Percentiles rank a stretch among this genome's conserved stretches.
Evolutionary conservation across 2,329 filamentous ascomycete species (phyloP).

Genomic region (Colletotrichum simmondsii): DNA sequence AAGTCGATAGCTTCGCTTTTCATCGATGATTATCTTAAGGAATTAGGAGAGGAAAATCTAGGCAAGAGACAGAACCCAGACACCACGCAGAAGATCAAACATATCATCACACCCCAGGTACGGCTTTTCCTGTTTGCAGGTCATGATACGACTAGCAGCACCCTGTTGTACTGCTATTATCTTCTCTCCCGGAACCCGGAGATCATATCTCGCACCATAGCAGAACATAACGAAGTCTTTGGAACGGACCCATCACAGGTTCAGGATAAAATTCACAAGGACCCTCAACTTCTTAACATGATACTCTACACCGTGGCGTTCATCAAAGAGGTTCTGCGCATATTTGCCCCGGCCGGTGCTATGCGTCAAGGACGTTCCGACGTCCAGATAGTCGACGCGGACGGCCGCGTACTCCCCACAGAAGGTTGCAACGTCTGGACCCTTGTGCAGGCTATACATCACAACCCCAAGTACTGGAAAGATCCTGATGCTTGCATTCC

Average conservation of each 20-base stretch:
- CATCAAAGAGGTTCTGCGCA: slow-evolving; percentile 64
- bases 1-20: slow-evolving; percentile 13
- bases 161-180: slow-evolving; percentile 40
- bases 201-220: slow-evolving; percentile 37
- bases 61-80: neutral
- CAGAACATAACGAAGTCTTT: slow-evolving; percentile 54
- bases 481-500: slow-evolving; percentile 56
- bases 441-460: slow-evolving; percentile 49
- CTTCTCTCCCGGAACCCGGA: slow-evolving; percentile 39
- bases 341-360: slow-evolving; percentile 62
- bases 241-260: slow-evolving; percentile 50
- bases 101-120: slow-evolving; percentile 39
- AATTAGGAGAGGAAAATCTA: neutral
- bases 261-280: slow-evolving; percentile 49
- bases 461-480: slow-evolving; percentile 52
- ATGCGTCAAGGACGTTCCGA: slow-evolving; percentile 50
- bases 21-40: slow-evolving; percentile 15
- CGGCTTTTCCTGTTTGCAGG: slow-evolving; percentile 46
- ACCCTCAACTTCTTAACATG: slow-evolving; percentile 59
- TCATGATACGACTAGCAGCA: slow-evolving; percentile 45
- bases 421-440: slow-evolving; percentile 55
- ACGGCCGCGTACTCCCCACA: slow-evolving; percentile 55
- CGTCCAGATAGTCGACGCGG: slow-evolving; percentile 51
- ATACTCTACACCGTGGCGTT: slow-evolving; percentile 63
- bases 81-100: slow-evolving; percentile 7